Evolutionary conservation across 352 stramenopile genomes (phyloP).

Genomic region (Salisapilia sapeloensis): DNA sequence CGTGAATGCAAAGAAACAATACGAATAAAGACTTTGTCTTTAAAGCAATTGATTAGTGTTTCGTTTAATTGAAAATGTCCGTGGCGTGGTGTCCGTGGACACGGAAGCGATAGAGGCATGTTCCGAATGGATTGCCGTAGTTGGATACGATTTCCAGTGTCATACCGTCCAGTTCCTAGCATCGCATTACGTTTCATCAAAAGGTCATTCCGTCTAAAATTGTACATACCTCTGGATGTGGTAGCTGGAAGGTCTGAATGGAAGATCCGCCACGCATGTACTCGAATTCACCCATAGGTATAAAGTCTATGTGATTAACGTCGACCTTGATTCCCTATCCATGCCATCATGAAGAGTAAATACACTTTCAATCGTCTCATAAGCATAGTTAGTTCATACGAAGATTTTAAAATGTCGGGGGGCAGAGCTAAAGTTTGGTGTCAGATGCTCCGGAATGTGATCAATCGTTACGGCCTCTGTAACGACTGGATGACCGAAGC

Average conservation of each 20-base stretch:
- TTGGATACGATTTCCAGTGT: slow-evolving; percentile 70
- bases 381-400: slow-evolving; percentile 7
- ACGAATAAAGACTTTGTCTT: neutral
- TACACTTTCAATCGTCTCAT: neutral
- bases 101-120: slow-evolving; percentile 81
- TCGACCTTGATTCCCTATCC: slow-evolving; percentile 17
- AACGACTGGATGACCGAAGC: slow-evolving; percentile 46
- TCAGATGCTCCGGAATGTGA: slow-evolving; percentile 55
- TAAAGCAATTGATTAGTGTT: slow-evolving; percentile 1
- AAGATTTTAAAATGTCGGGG: slow-evolving; percentile 44
- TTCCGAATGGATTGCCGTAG: slow-evolving; percentile 72
- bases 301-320: slow-evolving; percentile 17
- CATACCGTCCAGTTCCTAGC: slow-evolving; percentile 37
- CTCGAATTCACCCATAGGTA: slow-evolving; percentile 60
- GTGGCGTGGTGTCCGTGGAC: slow-evolving; percentile 32
- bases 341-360: slow-evolving; percentile 8
- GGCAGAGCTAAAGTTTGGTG: slow-evolving; percentile 49
- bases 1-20: slow-evolving; percentile 4
- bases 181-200: slow-evolving; percentile 5
- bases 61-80: too few species aligned
- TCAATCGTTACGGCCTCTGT: slow-evolving; percentile 57
- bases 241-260: slow-evolving; percentile 54
- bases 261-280: slow-evolving; percentile 27
- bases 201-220: neutral
- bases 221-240: slow-evolving; percentile 15